These are phyloP conservation scores for Abelmoschus esculentus DNA, from an alignment of 345 rosid genomes.

Conservation along the genomic window DNA sequence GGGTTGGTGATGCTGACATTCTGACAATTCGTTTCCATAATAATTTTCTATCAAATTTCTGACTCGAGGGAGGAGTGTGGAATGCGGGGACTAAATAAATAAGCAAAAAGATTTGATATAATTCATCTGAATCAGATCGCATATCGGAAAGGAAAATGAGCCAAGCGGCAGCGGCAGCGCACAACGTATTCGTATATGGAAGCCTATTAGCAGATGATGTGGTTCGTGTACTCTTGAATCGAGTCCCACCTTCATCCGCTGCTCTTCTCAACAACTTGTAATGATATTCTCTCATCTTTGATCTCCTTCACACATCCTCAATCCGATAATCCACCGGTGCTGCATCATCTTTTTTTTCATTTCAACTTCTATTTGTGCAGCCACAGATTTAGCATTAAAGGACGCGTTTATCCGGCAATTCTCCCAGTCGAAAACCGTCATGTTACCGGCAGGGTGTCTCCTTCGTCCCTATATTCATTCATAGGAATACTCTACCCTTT, in stretches of 20 bases:
- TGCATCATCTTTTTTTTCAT: not conserved
- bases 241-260: conserved; percentile 48
- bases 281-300: not conserved
- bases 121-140: not conserved
- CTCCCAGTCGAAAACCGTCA: conserved; percentile 39
- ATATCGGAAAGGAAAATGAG: not conserved
- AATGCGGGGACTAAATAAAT: not conserved
- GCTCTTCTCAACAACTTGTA: conserved; percentile 62
- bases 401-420: conserved; percentile 86
- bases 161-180: not conserved
- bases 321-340: not conserved
- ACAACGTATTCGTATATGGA: conserved; percentile 80
- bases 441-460: conserved; percentile 50
- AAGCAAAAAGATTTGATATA: not conserved
- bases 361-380: conserved; percentile 30
- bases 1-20: not conserved
- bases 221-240: conserved; percentile 56
- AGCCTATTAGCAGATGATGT: conserved; percentile 72
- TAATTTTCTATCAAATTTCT: no score
- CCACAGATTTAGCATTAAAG: conserved; percentile 75
- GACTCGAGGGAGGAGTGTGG: not conserved
- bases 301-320: not conserved
- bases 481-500: no score
- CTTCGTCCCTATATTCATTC: no score
- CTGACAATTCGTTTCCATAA: not conserved